Conservation (phyloP, 345 rosid species). For the Sisymbrium altissimum region DNA sequence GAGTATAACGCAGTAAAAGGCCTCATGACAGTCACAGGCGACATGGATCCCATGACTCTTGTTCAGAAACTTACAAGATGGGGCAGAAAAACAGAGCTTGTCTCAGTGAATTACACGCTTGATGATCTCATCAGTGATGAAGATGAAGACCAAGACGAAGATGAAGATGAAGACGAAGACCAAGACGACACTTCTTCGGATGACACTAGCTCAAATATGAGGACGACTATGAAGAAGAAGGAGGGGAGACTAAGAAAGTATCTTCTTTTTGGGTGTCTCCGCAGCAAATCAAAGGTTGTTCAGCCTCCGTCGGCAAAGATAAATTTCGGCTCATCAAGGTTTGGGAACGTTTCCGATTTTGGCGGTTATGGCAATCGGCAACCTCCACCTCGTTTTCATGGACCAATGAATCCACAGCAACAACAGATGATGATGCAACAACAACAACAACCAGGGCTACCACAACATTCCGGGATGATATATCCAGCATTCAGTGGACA, state of each 20-base stretch:
- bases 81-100: conserved; percentile 10
- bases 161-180: background rate
- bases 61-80: conserved; percentile 1
- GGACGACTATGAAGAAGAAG: background rate
- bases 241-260: background rate
- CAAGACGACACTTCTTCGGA: background rate
- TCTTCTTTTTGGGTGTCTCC: background rate
- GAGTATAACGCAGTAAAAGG: conserved; percentile 14
- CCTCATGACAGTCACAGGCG: conserved; percentile 21
- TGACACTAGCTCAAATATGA: conserved; percentile 3
- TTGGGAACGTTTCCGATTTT: background rate
- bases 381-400: background rate
- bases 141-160: background rate
- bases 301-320: background rate
- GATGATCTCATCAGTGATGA: background rate
- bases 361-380: background rate
- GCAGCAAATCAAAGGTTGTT: background rate
- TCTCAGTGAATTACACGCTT: conserved; percentile 1
- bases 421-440: background rate
- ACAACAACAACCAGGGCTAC: too few species aligned
- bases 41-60: conserved; percentile 16
- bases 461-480: too few species aligned
- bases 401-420: background rate
- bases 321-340: conserved; percentile 6
- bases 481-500: too few species aligned